Conservation (phyloP, 129 eudicot genomes). For the Rutidosis leptorrhynchoides region DNA sequence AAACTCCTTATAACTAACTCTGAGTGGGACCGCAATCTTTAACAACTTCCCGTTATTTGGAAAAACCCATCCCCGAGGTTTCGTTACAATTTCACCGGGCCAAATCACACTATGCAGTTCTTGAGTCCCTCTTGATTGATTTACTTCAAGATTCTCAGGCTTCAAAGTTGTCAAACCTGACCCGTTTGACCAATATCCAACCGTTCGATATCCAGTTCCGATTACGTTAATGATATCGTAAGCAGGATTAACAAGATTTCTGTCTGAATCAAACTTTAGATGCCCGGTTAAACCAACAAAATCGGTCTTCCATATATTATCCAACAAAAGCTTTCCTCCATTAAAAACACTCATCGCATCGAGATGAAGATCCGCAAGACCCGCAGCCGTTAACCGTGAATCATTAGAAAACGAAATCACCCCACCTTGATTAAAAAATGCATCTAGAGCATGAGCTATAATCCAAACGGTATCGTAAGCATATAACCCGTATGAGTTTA, state of each 20-base stretch:
- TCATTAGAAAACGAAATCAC: constrained; percentile 68
- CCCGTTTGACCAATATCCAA: constrained; percentile 84
- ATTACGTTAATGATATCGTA: constrained; percentile 75
- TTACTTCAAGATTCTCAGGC: constrained; percentile 64
- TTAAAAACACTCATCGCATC: constrained; percentile 70
- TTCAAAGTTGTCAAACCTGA: constrained; percentile 64
- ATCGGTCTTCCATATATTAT: constrained; percentile 56
- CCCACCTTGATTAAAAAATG: constrained; percentile 67
- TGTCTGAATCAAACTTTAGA: constrained; percentile 58
- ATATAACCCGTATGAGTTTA: constrained; percentile 68
- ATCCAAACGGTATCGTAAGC: constrained; percentile 86
- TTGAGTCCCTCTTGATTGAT: constrained; percentile 48
- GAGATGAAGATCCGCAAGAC: constrained; percentile 61
- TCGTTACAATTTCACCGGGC: constrained; percentile 72
- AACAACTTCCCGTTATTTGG: constrained; percentile 74
- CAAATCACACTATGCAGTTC: constrained; percentile 63
- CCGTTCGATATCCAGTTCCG: constrained; percentile 65
- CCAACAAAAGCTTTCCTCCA: constrained; percentile 58
- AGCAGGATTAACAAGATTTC: constrained; percentile 60
- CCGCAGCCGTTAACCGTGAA: constrained; percentile 42
- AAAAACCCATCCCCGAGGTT: constrained; percentile 92
- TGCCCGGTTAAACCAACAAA: constrained; percentile 72
- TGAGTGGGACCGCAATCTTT: constrained; percentile 73
- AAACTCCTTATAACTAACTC: constrained; percentile 74
- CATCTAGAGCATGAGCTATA: constrained; percentile 78